Conservation (phyloP, 2,329 filamentous ascomycete genomes). For the Xylaria hypoxylon region DNA sequence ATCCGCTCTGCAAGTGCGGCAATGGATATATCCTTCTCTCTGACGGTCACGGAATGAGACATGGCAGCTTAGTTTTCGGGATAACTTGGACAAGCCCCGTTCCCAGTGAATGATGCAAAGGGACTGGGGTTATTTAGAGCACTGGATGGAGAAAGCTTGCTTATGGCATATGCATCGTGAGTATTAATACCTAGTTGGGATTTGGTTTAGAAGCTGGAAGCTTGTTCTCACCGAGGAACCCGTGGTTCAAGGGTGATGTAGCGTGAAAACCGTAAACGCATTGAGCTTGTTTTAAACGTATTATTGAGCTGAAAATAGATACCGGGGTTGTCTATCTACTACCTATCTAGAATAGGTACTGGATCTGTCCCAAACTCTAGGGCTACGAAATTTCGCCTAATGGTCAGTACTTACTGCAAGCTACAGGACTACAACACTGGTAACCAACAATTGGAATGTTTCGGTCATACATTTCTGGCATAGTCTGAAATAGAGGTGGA, state of each 20-base stretch:
- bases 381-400: not conserved
- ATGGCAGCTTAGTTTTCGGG: not conserved
- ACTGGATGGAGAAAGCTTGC: not conserved
- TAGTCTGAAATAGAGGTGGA: not conserved
- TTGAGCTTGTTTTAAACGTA: slow-evolving; percentile 15
- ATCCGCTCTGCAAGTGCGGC: slow-evolving; percentile 27
- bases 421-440: not conserved
- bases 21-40: slow-evolving; percentile 20
- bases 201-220: not conserved
- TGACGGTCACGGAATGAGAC: not conserved
- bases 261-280: slow-evolving; percentile 3
- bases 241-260: not conserved
- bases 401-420: not conserved
- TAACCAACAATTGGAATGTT: too few species aligned
- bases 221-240: not conserved
- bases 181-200: not conserved
- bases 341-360: not conserved
- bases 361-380: not conserved
- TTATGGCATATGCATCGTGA: slow-evolving; percentile 1
- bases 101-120: not conserved
- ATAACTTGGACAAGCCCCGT: not conserved
- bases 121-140: too few species aligned
- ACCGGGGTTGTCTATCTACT: not conserved
- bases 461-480: too few species aligned
- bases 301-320: slow-evolving; percentile 7